Evolutionary conservation across 345 rosid genomes (phyloP), one percentile per base, ranked within the genome.

Genomic region (Citrus trifoliata): DNA sequence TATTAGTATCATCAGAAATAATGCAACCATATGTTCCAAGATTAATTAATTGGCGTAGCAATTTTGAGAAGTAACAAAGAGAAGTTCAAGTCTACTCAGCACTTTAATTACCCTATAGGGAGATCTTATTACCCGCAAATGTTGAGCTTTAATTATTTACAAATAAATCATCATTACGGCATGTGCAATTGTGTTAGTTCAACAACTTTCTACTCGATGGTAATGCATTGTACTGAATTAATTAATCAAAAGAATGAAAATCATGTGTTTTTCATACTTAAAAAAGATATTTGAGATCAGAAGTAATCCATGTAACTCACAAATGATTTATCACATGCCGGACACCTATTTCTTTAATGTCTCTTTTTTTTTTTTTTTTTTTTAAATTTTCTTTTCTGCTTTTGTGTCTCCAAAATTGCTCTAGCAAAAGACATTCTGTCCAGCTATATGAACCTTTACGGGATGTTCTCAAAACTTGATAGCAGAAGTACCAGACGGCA

Each of bases 241-340:
- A 62, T 42, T 62, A 74, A 62, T 42, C 19, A 27, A 59, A 74
- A 74, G 70, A 40, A 42, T 27, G 61, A 75, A 28, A 40, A n/a
- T 60, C 22, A 61, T 33, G 61, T 32, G 37, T 33, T 42, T 55
- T 42, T 30, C 16, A 5, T 19, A 46, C 35, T 25, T 28, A 2
- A 38, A 10, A 10, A 25, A n/a, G 58, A 22, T 62, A 27, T 21
- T 25, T 25, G 27, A 65, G 69, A 22, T 42, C 56, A 70, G 65
- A 33, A 16, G 63, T 59, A 79, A 63, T 63, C 38, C 67, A 63
- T 62, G 16, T 37, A 22, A 65, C 48, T 55, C 38, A 70, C 77
- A 71, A 74, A 74, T 62, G 81, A 82, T 74, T 16, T 61, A 68
- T 73, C 86, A 62, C 81, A 77, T 80, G 78, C 82, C 68, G 38